Evolutionary conservation across 495 filamentous ascomycete species (phyloP).

Genomic region (Xylaria palmicola): DNA sequence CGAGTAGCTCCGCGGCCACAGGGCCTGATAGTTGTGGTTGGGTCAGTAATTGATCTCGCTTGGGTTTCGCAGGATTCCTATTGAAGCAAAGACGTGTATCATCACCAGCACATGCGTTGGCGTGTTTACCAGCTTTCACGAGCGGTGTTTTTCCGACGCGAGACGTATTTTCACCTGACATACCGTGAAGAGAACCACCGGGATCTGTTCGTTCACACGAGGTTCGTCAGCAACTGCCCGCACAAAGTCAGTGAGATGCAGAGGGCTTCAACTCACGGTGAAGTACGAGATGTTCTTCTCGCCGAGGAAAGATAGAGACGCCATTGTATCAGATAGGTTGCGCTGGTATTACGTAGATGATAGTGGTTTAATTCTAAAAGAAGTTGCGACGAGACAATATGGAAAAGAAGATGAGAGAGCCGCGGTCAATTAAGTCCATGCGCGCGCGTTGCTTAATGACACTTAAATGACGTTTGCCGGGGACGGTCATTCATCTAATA

Average conservation of each 20-base stretch:
- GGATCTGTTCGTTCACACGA: too few relatives aligned
- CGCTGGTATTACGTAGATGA: not conserved
- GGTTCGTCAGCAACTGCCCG: not conserved
- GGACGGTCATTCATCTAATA: constrained; percentile 1
- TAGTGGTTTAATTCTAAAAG: too few relatives aligned
- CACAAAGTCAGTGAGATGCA: not conserved
- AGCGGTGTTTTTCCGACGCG: not conserved
- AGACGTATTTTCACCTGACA: not conserved
- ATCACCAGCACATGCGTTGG: too few relatives aligned
- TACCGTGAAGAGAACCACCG: constrained; percentile 44
- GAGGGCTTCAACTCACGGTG: constrained; percentile 33
- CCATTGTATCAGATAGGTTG: constrained; percentile 33
- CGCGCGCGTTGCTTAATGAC: too few relatives aligned
- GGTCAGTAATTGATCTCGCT: not conserved
- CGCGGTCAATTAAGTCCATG: too few relatives aligned
- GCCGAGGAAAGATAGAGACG: constrained; percentile 36
- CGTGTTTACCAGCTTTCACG: too few relatives aligned
- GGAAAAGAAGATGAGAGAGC: too few relatives aligned
- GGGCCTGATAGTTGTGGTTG: constrained; percentile 8
- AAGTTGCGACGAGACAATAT: too few relatives aligned
- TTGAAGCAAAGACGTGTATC: too few relatives aligned
- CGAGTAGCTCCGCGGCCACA: constrained; percentile 41
- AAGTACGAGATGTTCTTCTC: constrained; percentile 46
- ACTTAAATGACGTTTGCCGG: not conserved
- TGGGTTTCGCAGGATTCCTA: too few relatives aligned